These are phyloP conservation scores for Termitomyces sp. DNA, from an alignment of 768 basidiomycete genomes.

Conservation along the genomic window DNA sequence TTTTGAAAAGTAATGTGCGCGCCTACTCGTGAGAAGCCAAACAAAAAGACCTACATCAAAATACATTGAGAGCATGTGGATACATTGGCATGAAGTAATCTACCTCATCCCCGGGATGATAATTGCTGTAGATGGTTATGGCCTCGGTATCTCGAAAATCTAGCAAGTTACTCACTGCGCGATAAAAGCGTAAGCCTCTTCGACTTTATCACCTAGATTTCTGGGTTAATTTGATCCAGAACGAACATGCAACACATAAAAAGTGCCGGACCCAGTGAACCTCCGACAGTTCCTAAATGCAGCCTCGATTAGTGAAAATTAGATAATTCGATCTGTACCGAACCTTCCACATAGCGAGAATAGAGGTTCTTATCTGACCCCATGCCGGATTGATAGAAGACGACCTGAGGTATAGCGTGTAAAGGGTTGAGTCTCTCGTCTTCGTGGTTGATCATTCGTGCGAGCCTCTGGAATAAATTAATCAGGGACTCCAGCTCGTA, in stretches of 20 bases:
- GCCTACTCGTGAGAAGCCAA: constrained; percentile 71
- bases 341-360: constrained; percentile 38
- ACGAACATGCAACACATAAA: background rate
- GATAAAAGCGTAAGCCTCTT: constrained; percentile 79
- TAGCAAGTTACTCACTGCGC: constrained; percentile 55
- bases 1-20: background rate
- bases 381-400: constrained; percentile 64
- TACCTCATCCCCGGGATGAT: constrained; percentile 69
- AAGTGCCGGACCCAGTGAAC: constrained; percentile 47
- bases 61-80: background rate
- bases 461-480: constrained; percentile 39
- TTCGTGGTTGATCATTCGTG: constrained; percentile 48
- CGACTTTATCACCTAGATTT: constrained; percentile 60
- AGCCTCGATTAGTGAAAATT: constrained; percentile 2
- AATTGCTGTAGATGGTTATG: constrained; percentile 48
- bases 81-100: background rate
- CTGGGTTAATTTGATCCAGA: no score
- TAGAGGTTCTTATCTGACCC: constrained; percentile 55
- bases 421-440: constrained; percentile 36
- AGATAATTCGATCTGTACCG: background rate
- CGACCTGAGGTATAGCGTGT: constrained; percentile 51
- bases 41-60: constrained; percentile 61
- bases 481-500: background rate
- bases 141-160: background rate
- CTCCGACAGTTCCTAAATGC: constrained; percentile 57